Evolutionary conservation across 352 stramenopile species (phyloP).

Genomic region (Phytopythium montanum): DNA sequence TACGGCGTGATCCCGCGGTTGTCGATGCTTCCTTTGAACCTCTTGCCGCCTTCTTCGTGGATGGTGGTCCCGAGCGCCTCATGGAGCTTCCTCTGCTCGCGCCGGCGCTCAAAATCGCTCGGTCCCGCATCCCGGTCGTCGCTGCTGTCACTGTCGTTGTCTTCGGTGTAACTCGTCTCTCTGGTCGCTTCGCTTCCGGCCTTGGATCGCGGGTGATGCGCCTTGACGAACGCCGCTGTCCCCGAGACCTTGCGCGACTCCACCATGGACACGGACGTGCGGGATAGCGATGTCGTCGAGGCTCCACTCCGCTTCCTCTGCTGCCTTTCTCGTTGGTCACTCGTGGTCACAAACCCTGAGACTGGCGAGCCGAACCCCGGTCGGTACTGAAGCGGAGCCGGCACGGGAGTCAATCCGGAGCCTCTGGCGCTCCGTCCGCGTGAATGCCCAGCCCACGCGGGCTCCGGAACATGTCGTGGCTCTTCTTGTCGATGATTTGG

Average conservation of each 20-base stretch:
- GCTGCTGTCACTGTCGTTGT: conserved; percentile 2
- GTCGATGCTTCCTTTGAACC: conserved; percentile 44
- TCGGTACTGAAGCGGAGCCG: neutral
- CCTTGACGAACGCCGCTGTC: neutral
- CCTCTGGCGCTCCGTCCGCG: neutral
- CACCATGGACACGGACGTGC: neutral
- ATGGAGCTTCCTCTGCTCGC: conserved; percentile 21
- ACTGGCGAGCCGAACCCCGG: neutral
- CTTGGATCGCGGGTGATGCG: neutral
- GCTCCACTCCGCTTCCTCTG: neutral
- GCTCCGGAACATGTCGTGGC: neutral
- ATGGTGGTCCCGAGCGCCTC: conserved; percentile 18
- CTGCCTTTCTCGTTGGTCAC: neutral
- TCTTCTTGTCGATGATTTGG: neutral
- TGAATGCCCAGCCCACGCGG: neutral
- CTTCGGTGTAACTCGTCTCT: neutral
- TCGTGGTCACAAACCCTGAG: neutral
- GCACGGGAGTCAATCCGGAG: neutral
- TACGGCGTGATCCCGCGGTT: conserved; percentile 58
- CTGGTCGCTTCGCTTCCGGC: neutral
- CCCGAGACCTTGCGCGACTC: neutral
- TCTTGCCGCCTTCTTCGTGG: conserved; percentile 44
- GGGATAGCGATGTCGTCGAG: neutral
- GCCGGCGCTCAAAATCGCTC: conserved; percentile 15
- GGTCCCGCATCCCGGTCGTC: neutral